Conservation (phyloP, 148 eudicot species). For the Drosera capensis region DNA sequence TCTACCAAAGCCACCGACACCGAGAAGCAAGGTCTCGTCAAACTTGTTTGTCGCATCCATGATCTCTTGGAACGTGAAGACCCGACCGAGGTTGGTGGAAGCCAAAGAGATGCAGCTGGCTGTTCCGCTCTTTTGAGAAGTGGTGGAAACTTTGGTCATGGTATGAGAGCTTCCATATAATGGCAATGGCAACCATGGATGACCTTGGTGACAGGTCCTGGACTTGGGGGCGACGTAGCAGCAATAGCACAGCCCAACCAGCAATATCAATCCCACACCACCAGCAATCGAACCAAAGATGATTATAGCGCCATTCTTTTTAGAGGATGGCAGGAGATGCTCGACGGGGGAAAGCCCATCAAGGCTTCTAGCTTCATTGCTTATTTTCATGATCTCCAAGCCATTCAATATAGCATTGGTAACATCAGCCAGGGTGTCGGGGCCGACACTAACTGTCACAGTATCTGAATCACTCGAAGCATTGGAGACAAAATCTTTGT, state of each 20-base stretch:
- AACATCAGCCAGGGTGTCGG: constrained; percentile 41
- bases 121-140: constrained; percentile 79
- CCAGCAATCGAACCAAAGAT: constrained; percentile 47
- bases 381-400: constrained; percentile 78
- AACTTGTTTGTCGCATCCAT: constrained; percentile 87
- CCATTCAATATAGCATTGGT: constrained; percentile 64
- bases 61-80: constrained; percentile 79
- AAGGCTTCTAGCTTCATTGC: constrained; percentile 73
- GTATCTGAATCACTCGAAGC: constrained; percentile 26
- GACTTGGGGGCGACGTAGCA: constrained; percentile 35
- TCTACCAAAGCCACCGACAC: constrained; percentile 93
- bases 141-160: constrained; percentile 67
- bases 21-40: constrained; percentile 72
- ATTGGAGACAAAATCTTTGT: constrained; percentile 68
- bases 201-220: constrained; percentile 34
- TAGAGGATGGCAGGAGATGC: constrained; percentile 33
- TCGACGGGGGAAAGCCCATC: constrained; percentile 54
- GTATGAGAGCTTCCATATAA: constrained; percentile 72
- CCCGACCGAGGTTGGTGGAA: constrained; percentile 62
- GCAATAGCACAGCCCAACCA: constrained; percentile 40
- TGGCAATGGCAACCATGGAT: constrained; percentile 82
- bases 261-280: constrained; percentile 26
- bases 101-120: constrained; percentile 89
- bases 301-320: constrained; percentile 22
- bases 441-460: constrained; percentile 73